A percentile compares a stretch with the other conserved stretches of the same genome.
Conservation (phyloP, 352 stramenopile species). For the Phytophthora capsici region DNA sequence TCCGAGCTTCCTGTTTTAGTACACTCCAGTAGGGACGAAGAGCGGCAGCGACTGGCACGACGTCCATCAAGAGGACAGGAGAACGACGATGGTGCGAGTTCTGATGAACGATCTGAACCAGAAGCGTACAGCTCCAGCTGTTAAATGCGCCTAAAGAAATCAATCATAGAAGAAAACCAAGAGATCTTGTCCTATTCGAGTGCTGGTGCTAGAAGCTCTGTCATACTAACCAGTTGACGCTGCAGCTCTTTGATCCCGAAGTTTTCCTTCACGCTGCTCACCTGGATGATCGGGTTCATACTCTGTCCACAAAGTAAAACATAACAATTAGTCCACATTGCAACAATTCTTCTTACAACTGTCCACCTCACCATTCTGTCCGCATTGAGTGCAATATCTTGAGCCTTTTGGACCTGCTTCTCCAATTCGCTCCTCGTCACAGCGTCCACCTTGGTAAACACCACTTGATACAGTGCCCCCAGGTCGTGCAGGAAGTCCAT, state of each 20-base stretch:
- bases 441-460: slow-evolving; percentile 92
- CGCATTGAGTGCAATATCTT: slow-evolving; percentile 48
- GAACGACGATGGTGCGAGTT: slow-evolving; percentile 30
- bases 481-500: slow-evolving; percentile 88
- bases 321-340: neutral
- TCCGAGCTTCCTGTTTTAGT: slow-evolving; percentile 39
- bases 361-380: slow-evolving; percentile 55
- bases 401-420: slow-evolving; percentile 58
- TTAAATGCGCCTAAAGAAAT: neutral
- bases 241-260: slow-evolving; percentile 83
- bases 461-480: slow-evolving; percentile 86
- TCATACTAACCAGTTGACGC: slow-evolving; percentile 74
- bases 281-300: slow-evolving; percentile 86
- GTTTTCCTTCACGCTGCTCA: slow-evolving; percentile 78
- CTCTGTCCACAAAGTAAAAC: slow-evolving; percentile 41
- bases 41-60: slow-evolving; percentile 10
- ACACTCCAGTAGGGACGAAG: slow-evolving; percentile 19
- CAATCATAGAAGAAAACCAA: too few species aligned
- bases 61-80: slow-evolving; percentile 23
- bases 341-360: slow-evolving; percentile 5
- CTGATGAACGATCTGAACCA: slow-evolving; percentile 34
- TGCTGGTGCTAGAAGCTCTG: slow-evolving; percentile 44
- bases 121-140: too few species aligned
- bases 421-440: slow-evolving; percentile 54
- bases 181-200: neutral